Evolutionary conservation across 164 flowering plant genomes (phyloP).

Genomic region (Piper longum): DNA sequence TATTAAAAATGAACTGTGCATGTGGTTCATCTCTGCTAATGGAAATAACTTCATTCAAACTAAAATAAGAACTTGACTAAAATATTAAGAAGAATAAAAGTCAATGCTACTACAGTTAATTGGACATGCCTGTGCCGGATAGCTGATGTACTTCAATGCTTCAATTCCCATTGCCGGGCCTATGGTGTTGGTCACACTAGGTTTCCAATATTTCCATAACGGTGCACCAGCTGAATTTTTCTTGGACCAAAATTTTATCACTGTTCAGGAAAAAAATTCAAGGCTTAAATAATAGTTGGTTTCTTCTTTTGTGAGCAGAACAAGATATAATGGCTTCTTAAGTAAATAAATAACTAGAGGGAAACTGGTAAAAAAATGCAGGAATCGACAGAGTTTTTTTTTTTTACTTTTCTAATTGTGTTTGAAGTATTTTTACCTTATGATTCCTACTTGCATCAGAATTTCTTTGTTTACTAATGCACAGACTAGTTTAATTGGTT

Average conservation of each 20-base stretch:
- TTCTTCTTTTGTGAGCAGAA: not conserved
- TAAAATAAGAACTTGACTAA: not conserved
- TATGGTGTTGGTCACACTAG: constrained; percentile 89
- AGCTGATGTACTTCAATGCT: constrained; percentile 92
- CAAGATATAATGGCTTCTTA: not conserved
- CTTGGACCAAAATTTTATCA: constrained; percentile 76
- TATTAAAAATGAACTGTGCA: too few species aligned
- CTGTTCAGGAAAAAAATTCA: constrained; percentile 18
- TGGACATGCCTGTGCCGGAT: constrained; percentile 81
- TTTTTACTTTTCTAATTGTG: too few species aligned
- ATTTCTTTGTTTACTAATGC: too few species aligned
- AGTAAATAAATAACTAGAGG: too few species aligned
- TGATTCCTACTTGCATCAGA: too few species aligned
- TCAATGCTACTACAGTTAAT: too few species aligned
- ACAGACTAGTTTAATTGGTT: too few species aligned
- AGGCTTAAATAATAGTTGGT: not conserved
- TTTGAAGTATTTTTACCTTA: too few species aligned
- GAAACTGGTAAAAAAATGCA: too few species aligned
- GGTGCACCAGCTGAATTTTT: constrained; percentile 70
- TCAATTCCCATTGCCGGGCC: constrained; percentile 99
- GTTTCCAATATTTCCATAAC: constrained; percentile 97
- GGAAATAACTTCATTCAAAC: not conserved
- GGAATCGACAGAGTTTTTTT: too few species aligned
- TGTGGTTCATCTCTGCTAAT: too few species aligned
- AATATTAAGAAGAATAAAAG: too few species aligned